A percentile compares a stretch with the other conserved stretches of the same genome.
phyloP scores from a whole-genome alignment of 2,329 filamentous ascomycete species.

The Anisogramma anomala region DNA sequence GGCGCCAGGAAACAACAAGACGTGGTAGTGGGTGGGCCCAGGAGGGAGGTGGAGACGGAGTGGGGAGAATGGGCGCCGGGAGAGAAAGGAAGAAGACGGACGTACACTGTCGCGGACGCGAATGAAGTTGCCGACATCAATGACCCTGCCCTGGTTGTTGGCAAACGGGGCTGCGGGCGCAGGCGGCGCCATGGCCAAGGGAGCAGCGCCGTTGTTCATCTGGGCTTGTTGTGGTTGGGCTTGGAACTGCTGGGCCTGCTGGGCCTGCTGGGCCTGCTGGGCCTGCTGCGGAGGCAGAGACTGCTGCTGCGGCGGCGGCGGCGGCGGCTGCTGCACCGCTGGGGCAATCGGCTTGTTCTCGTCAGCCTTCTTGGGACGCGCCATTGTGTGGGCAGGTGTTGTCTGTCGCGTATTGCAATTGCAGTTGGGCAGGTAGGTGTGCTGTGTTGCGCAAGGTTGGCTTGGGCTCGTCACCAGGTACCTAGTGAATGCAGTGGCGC shows the following conservation, averaged over 20 bases:
- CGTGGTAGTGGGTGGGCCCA: no score
- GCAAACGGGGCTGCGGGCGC: no score
- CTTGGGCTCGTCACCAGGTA: no score
- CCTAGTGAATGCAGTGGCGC: no score
- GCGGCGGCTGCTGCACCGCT: slow-evolving; percentile 11
- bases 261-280: no score
- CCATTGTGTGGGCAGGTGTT: no score
- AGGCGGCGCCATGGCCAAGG: slow-evolving; percentile 5
- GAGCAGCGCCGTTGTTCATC: background rate
- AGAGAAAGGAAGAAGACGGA: slow-evolving; percentile 14
- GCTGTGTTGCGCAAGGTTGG: background rate
- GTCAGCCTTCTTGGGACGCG: slow-evolving; percentile 29
- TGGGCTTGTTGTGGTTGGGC: background rate
- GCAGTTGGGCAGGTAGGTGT: slow-evolving; percentile 10
- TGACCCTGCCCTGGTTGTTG: slow-evolving; percentile 26
- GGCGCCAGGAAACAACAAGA: no score
- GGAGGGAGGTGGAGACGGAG: background rate
- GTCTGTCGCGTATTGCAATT: no score
- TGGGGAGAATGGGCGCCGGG: background rate
- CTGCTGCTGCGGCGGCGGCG: no score
- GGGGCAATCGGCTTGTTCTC: slow-evolving; percentile 15
- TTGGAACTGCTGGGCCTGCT: no score
- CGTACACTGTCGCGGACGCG: slow-evolving; percentile 74
- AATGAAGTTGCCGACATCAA: slow-evolving; percentile 66
- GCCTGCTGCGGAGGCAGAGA: no score